Evolutionary conservation across 108 stramenopile species (phyloP).

Genomic region (Stephanodiscus minutulus): DNA sequence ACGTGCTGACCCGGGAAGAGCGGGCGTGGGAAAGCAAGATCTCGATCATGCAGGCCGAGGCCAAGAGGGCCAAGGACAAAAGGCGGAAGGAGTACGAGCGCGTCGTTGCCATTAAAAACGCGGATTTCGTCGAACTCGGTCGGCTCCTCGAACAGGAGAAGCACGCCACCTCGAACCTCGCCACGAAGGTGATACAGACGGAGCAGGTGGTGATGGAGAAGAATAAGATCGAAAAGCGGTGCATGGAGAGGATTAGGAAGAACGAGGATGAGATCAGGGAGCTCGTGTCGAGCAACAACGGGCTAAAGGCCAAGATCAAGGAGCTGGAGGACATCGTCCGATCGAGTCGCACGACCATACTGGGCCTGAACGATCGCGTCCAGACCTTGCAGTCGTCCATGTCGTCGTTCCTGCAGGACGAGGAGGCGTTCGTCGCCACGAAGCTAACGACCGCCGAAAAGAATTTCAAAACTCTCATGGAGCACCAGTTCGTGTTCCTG

Average conservation of each 20-base stretch:
- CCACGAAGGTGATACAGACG: conserved; percentile 41
- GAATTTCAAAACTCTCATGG: conserved; percentile 31
- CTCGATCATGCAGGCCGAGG: conserved; percentile 46
- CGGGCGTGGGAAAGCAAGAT: conserved; percentile 23
- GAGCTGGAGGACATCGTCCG: conserved; percentile 33
- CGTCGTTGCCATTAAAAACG: conserved; percentile 42
- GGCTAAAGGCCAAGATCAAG: conserved; percentile 30
- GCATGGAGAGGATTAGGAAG: conserved; percentile 28
- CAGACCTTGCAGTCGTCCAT: conserved; percentile 21
- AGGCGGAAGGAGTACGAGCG: conserved; percentile 34
- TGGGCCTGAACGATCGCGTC: conserved; percentile 27
- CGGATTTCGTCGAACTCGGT: conserved; percentile 17
- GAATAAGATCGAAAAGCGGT: conserved; percentile 14
- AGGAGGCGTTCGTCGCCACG: conserved; percentile 29
- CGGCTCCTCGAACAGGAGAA: conserved; percentile 44
- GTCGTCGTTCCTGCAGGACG: conserved; percentile 24
- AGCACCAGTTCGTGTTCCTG: conserved; percentile 24
- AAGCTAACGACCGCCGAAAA: conserved; percentile 27
- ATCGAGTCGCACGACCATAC: conserved; percentile 27
- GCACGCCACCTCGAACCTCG: conserved; percentile 39
- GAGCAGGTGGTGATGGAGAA: conserved; percentile 34
- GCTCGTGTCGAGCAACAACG: conserved; percentile 19
- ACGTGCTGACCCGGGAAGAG: conserved; percentile 38
- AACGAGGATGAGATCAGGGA: conserved; percentile 25
- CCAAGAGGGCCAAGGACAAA: conserved; percentile 28